Evolutionary conservation across 1,139 yeast species (phyloP).

Genomic region (Protomyces arabidopsidicola): DNA sequence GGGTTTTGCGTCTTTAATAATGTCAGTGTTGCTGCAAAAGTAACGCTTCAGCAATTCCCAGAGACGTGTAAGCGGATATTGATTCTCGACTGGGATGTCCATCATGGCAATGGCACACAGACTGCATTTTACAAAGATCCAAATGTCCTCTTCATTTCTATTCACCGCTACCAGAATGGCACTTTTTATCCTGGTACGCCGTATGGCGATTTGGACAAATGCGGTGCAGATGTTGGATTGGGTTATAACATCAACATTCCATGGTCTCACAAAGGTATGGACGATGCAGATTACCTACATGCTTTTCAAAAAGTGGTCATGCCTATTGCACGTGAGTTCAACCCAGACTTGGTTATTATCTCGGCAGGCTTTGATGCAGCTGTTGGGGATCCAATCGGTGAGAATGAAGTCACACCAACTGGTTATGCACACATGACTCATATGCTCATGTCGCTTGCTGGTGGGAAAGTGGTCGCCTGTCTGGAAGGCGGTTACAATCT

Average conservation of each 20-base stretch:
- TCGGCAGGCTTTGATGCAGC: constrained; percentile 99
- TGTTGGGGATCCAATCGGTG: constrained; percentile 97
- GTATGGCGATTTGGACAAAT: constrained; percentile 64
- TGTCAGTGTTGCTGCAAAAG: constrained; percentile 95
- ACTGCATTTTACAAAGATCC: constrained; percentile 85
- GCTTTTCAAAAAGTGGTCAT: constrained; percentile 84
- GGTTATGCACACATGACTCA: constrained; percentile 98
- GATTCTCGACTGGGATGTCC: constrained; percentile 77
- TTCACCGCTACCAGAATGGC: constrained; percentile 90
- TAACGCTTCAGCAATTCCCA: constrained; percentile 74
- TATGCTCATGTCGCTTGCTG: constrained; percentile 77
- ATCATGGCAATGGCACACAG: constrained; percentile 98
- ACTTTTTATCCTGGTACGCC: constrained; percentile 90
- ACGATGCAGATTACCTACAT: constrained; percentile 91
- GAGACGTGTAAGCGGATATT: constrained; percentile 80
- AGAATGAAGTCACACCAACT: constrained; percentile 90
- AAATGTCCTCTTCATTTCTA: constrained; percentile 79
- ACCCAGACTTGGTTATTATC: constrained; percentile 83
- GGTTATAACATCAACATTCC: constrained; percentile 84
- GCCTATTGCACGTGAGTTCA: constrained; percentile 84
- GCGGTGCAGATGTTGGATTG: constrained; percentile 79
- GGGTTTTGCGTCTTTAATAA: constrained; percentile 95
- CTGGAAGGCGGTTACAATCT: constrained; percentile 95
- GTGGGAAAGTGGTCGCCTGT: constrained; percentile 81
- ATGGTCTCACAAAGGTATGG: constrained; percentile 90